Conservation (phyloP, 2,329 filamentous ascomycete species). For the Elsinoe australis region DNA sequence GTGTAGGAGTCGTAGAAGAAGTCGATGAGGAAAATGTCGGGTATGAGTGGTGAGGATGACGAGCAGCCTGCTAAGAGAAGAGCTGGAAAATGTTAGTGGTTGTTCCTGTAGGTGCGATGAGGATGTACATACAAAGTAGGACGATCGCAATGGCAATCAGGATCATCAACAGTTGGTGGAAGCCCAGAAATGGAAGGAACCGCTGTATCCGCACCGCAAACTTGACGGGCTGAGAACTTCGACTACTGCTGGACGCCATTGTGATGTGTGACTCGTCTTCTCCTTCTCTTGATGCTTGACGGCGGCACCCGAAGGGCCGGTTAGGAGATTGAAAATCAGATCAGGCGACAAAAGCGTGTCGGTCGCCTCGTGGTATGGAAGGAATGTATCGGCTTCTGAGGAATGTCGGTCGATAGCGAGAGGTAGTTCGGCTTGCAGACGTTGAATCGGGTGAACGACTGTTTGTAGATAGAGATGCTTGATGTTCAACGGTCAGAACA, state of each 20-base stretch:
- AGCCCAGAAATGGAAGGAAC: slow-evolving; percentile 55
- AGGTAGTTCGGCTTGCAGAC: slow-evolving; percentile 10
- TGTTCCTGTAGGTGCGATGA: neutral
- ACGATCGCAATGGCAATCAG: slow-evolving; percentile 90
- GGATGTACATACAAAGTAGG: slow-evolving; percentile 68
- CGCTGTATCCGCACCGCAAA: slow-evolving; percentile 48
- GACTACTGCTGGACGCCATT: slow-evolving; percentile 31
- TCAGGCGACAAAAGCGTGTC: neutral
- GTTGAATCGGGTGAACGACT: slow-evolving; percentile 2
- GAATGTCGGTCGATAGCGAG: slow-evolving; percentile 10
- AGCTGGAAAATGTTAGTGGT: slow-evolving; percentile 45
- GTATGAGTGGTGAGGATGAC: slow-evolving; percentile 89
- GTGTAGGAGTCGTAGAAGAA: slow-evolving; percentile 89
- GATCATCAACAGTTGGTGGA: slow-evolving; percentile 92
- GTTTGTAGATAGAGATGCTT: slow-evolving; percentile 10
- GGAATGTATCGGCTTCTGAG: slow-evolving; percentile 14
- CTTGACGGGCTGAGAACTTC: slow-evolving; percentile 36
- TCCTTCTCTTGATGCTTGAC: slow-evolving; percentile 6
- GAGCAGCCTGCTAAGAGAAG: slow-evolving; percentile 92
- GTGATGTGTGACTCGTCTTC: slow-evolving; percentile 25
- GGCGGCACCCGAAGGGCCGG: slow-evolving; percentile 15
- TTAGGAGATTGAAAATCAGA: neutral
- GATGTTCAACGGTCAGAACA: slow-evolving; percentile 17
- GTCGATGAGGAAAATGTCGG: slow-evolving; percentile 94
- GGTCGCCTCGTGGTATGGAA: slow-evolving; percentile 2